These are phyloP conservation scores for Xylaria sp. DNA, from an alignment of 2,329 filamentous ascomycete genomes.

Conservation along the genomic window DNA sequence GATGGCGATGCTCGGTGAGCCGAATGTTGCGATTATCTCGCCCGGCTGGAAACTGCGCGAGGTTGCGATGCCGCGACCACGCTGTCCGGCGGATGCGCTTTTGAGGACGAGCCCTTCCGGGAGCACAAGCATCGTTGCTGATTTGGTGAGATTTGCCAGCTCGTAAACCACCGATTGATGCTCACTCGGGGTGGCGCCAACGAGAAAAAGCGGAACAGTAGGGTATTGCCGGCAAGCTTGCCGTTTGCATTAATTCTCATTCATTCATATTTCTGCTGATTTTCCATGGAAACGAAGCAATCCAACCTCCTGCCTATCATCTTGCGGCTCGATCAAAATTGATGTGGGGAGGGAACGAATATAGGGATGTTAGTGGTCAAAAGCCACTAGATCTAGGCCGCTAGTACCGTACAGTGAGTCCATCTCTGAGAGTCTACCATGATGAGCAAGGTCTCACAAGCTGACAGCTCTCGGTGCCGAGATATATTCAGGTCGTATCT, in stretches of 20 bases:
- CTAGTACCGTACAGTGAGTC: not conserved
- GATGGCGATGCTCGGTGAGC: constrained; percentile 52
- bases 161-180: not conserved
- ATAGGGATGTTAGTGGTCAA: not conserved
- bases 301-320: not conserved
- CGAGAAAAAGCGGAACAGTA: not conserved
- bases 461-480: not conserved
- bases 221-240: constrained; percentile 1
- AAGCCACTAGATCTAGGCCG: constrained; percentile 1
- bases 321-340: not conserved
- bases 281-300: not conserved
- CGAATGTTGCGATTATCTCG: constrained; percentile 52
- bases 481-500: not conserved
- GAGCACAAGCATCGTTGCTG: constrained; percentile 7
- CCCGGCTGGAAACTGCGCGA: constrained; percentile 52
- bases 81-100: constrained; percentile 13
- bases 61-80: constrained; percentile 55
- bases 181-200: not conserved
- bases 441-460: no score
- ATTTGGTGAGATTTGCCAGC: no score
- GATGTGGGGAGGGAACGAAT: constrained; percentile 1
- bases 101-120: constrained; percentile 21
- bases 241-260: not conserved
- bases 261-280: constrained; percentile 8
- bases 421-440: not conserved